These are phyloP conservation scores for Hypomyces rosellus DNA, from an alignment of 2,329 filamentous ascomycete genomes.

Conservation along the genomic window DNA sequence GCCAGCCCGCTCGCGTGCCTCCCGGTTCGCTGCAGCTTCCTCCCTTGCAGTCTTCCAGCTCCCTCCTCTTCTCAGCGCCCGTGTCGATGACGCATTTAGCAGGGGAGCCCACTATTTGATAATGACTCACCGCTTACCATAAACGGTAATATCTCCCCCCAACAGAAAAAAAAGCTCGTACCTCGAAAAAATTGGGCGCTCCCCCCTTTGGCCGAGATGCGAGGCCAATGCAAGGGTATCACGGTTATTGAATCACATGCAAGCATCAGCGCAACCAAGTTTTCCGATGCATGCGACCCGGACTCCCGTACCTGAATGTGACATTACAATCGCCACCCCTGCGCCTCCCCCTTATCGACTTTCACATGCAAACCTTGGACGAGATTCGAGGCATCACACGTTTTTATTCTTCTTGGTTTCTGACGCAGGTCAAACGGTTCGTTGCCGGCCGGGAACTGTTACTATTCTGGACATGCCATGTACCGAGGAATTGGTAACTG, in stretches of 20 bases:
- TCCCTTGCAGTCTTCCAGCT: not conserved
- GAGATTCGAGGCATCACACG: not conserved
- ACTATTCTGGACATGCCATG: not conserved
- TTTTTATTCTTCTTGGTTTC: not conserved
- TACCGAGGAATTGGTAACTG: not conserved
- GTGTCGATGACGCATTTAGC: constrained; percentile 8
- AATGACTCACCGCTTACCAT: constrained; percentile 16
- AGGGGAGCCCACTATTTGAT: not conserved
- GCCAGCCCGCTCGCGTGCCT: not conserved
- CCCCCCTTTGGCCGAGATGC: constrained; percentile 15
- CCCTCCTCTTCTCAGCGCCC: not conserved
- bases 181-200: not conserved
- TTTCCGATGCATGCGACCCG: not conserved
- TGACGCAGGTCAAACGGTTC: not conserved
- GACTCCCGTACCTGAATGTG: not conserved
- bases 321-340: not conserved
- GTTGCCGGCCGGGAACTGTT: not conserved
- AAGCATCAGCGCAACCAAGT: not conserved
- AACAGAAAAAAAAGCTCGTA: constrained; percentile 11
- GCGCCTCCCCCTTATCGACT: constrained; percentile 1
- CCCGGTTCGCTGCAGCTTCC: too few species aligned
- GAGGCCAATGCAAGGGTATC: constrained; percentile 5
- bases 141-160: constrained; percentile 12
- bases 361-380: constrained; percentile 9
- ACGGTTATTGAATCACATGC: constrained; percentile 6